A percentile compares a stretch with the other conserved stretches of the same genome.
phyloP scores from a whole-genome alignment of 768 basidiomycete genomes.

The Exidia glandulosa region DNA sequence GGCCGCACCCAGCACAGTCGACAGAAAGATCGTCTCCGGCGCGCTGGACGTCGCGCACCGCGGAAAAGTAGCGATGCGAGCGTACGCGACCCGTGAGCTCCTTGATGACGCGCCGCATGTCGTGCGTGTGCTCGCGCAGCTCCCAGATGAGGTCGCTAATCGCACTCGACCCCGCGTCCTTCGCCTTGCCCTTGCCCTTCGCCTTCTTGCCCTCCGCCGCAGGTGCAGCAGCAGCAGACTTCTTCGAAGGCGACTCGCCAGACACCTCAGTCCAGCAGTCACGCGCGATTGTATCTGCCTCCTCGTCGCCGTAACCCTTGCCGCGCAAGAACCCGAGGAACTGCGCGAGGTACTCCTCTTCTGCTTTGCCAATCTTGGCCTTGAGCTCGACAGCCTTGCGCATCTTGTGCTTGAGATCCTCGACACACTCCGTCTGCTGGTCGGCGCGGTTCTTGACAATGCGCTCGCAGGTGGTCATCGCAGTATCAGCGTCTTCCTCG shows the following conservation, averaged over 20 bases:
- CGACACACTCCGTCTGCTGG: constrained; percentile 71
- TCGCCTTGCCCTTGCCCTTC: constrained; percentile 10
- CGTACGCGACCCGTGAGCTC: constrained; percentile 85
- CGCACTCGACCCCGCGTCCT: constrained; percentile 43
- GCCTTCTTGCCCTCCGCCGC: constrained; percentile 4
- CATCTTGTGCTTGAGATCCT: constrained; percentile 58
- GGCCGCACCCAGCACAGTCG: constrained; percentile 51
- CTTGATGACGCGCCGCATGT: constrained; percentile 71
- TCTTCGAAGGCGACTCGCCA: constrained; percentile 19
- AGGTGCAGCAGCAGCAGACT: constrained; percentile 6
- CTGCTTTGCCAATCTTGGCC: constrained; percentile 49
- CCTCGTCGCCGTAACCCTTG: constrained; percentile 37
- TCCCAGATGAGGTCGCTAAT: constrained; percentile 61
- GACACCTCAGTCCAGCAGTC: constrained; percentile 1
- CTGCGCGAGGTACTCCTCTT: constrained; percentile 63
- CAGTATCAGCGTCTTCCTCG: constrained; percentile 57
- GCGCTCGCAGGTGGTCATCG: constrained; percentile 86
- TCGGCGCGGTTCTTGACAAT: constrained; percentile 73
- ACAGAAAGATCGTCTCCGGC: constrained; percentile 40
- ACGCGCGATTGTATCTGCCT: constrained; percentile 18
- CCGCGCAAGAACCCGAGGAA: constrained; percentile 48
- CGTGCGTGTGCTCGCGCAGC: constrained; percentile 79
- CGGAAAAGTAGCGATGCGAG: constrained; percentile 84
- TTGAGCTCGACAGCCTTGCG: constrained; percentile 57
- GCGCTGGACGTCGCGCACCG: constrained; percentile 81